These are phyloP conservation scores for Kwoniella mangroviensis DNA, from an alignment of 768 basidiomycete genomes.

Conservation along the genomic window DNA sequence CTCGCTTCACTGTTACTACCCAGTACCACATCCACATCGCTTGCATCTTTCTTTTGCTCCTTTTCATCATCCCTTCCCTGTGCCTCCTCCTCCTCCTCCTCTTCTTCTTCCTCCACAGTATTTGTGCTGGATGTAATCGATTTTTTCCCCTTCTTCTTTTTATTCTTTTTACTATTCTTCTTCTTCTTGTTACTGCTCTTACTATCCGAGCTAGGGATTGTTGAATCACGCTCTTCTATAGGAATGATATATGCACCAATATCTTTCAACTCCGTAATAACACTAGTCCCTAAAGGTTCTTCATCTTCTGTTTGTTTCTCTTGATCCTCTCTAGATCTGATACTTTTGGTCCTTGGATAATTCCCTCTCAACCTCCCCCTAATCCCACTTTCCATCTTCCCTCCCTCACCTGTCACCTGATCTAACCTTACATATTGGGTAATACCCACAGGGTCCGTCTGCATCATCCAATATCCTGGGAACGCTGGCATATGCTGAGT, in stretches of 20 bases:
- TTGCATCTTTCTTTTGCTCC: background rate
- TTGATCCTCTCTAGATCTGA: background rate
- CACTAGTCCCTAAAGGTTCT: background rate
- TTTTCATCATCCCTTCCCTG: background rate
- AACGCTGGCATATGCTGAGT: background rate
- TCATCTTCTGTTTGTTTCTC: background rate
- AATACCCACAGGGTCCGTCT: background rate
- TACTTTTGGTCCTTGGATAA: conserved; percentile 7
- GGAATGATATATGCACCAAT: background rate
- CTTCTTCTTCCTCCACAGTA: background rate
- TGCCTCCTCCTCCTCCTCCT: background rate
- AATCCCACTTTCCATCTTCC: conserved; percentile 3
- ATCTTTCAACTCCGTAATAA: background rate
- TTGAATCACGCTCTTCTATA: background rate
- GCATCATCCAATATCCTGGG: background rate
- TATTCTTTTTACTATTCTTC: conserved; percentile 9
- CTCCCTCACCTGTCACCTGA: background rate
- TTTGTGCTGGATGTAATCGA: background rate
- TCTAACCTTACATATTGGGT: background rate
- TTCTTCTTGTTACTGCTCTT: background rate
- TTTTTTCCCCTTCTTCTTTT: conserved; percentile 5
- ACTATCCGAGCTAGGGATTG: background rate
- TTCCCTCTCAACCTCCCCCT: conserved; percentile 13
- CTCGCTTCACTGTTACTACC: background rate
- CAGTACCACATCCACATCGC: background rate